Percentiles rank a stretch among this genome's conserved stretches.
phyloP scores from a whole-genome alignment of 495 filamentous ascomycete genomes.

The Aspergillus diversus region DNA sequence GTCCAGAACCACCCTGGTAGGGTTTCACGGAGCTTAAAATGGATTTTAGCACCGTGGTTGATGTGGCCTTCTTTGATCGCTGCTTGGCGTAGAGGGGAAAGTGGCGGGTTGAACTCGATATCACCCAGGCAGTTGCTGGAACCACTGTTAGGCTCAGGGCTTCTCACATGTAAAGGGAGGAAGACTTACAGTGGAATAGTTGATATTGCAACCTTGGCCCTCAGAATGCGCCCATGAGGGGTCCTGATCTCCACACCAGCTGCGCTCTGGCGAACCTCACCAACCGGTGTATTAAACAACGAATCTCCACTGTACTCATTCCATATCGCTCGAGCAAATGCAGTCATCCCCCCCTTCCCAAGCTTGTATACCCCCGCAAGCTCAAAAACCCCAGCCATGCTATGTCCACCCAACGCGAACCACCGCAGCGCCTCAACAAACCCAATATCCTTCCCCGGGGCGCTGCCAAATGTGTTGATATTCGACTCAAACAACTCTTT shows the following conservation, averaged over 20 bases:
- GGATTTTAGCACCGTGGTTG: conserved; percentile 32
- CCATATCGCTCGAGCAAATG: conserved; percentile 23
- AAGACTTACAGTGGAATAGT: conserved; percentile 20
- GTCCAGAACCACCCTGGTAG: conserved; percentile 20
- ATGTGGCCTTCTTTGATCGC: conserved; percentile 29
- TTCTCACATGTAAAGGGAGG: background rate
- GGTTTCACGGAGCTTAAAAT: conserved; percentile 26
- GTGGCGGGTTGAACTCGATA: conserved; percentile 28
- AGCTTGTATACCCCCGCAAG: conserved; percentile 25
- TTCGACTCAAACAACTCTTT: conserved; percentile 25
- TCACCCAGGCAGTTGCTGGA: conserved; percentile 23
- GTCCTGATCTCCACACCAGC: background rate
- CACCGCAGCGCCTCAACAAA: conserved; percentile 30
- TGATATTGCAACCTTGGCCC: conserved; percentile 8
- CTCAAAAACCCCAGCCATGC: conserved; percentile 15
- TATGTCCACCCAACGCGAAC: conserved; percentile 19
- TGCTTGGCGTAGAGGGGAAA: conserved; percentile 23
- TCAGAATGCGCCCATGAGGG: background rate
- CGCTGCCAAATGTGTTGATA: conserved; percentile 23
- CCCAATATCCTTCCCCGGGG: conserved; percentile 16
- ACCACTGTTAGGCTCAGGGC: background rate
- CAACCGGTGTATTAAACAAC: conserved; percentile 1
- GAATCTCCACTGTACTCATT: conserved; percentile 15
- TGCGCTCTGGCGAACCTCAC: background rate
- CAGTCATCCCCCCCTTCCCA: conserved; percentile 23